Conservation (phyloP, 2,329 filamentous ascomycete species). For the Basipetospora chlamydospora region DNA sequence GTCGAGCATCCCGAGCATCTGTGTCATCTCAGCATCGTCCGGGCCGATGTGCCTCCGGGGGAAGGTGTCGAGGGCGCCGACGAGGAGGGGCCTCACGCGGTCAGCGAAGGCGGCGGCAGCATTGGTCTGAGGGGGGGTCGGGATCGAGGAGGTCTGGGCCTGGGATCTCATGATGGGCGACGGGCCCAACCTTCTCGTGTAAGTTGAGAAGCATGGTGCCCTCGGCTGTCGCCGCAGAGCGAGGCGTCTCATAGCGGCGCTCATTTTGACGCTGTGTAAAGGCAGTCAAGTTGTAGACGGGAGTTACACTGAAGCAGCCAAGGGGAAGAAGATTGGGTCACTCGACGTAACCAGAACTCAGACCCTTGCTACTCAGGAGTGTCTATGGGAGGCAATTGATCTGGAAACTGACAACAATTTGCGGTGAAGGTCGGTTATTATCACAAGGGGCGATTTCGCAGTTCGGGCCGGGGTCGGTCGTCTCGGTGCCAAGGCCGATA, state of each 20-base stretch:
- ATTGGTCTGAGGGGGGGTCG: neutral
- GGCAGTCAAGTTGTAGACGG: no score
- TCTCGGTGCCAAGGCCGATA: no score
- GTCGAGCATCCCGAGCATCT: slow-evolving; percentile 70
- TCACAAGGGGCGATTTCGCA: no score
- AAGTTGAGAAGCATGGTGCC: slow-evolving; percentile 59
- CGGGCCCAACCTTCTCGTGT: neutral
- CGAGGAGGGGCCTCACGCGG: slow-evolving; percentile 6
- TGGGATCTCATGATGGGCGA: slow-evolving; percentile 1
- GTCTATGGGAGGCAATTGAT: no score
- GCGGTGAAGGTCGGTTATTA: no score
- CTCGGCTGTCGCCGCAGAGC: slow-evolving; percentile 39
- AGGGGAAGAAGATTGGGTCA: no score
- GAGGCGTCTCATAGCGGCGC: slow-evolving; percentile 48
- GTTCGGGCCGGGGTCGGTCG: no score
- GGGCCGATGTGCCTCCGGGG: slow-evolving; percentile 79
- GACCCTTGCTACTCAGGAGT: no score
- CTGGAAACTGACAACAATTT: no score
- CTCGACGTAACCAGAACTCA: no score
- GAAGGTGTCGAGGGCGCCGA: slow-evolving; percentile 28
- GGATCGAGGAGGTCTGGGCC: neutral
- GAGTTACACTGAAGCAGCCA: no score
- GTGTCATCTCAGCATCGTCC: slow-evolving; percentile 48
- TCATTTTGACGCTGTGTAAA: slow-evolving; percentile 16
- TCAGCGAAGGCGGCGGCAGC: neutral